Percentiles rank a stretch among this genome's conserved stretches.
Evolutionary conservation across 306 rosid genomes (phyloP).

Genomic region (Lathyrus tuberosus): DNA sequence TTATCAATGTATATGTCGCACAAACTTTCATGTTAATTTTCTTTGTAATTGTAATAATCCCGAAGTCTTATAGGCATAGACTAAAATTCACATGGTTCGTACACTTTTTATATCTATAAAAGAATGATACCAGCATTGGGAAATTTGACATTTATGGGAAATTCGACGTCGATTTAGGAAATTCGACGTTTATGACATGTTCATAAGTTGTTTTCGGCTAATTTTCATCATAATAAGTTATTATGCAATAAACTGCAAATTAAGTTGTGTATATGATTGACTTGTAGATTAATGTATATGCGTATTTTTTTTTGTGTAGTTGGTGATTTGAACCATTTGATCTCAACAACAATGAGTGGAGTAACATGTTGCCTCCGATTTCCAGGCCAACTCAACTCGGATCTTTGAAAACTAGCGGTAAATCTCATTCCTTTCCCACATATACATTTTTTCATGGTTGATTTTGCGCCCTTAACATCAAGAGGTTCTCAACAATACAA

Average conservation of each 20-base stretch:
- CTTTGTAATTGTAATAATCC: no score
- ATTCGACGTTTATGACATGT: neutral
- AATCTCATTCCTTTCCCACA: constrained; percentile 44
- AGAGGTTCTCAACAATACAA: constrained; percentile 74
- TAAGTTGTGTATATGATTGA: neutral
- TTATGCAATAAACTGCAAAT: neutral
- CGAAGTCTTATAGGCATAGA: no score
- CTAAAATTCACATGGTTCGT: no score
- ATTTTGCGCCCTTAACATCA: constrained; percentile 84
- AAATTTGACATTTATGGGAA: no score
- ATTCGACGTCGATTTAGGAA: no score
- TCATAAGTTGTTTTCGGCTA: neutral
- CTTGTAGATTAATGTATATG: neutral
- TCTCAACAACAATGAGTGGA: constrained; percentile 95
- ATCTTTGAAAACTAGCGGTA: constrained; percentile 72
- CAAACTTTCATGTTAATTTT: no score
- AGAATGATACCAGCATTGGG: no score
- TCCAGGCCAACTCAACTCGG: constrained; percentile 91
- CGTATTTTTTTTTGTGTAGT: constrained; percentile 43
- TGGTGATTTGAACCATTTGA: constrained; percentile 92
- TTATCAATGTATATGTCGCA: no score
- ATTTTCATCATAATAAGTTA: neutral
- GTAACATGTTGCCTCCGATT: constrained; percentile 91
- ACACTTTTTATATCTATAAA: no score
- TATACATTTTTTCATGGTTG: constrained; percentile 53